Evolutionary conservation across 352 stramenopile species (phyloP).

Genomic region (Phytophthora chlamydospora): DNA sequence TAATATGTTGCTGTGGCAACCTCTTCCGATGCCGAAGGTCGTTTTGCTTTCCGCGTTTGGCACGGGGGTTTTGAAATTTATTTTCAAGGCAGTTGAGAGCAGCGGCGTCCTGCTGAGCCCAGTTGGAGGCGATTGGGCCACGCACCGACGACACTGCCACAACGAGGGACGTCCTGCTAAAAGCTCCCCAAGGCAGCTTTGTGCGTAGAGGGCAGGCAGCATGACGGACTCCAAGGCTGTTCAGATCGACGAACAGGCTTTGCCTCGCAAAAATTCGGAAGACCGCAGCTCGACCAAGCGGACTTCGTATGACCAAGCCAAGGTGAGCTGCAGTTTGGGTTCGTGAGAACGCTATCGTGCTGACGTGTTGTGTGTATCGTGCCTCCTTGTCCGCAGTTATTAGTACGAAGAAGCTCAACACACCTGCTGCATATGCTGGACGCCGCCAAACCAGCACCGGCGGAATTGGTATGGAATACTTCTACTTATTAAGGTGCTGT

Average conservation of each 20-base stretch:
- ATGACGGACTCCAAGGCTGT: constrained; percentile 16
- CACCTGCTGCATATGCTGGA: constrained; percentile 36
- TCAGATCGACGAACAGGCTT: constrained; percentile 5
- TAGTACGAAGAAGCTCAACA: constrained; percentile 32
- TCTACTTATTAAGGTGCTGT: neutral
- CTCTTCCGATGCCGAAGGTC: neutral
- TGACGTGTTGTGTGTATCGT: constrained; percentile 2
- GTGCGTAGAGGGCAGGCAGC: neutral
- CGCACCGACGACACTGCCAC: neutral
- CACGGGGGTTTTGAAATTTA: constrained; percentile 18
- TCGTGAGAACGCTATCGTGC: neutral
- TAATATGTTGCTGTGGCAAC: no score
- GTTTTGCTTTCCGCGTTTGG: constrained; percentile 25
- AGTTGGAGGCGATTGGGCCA: constrained; percentile 5
- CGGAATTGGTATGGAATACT: constrained; percentile 21
- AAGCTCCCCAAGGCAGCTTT: neutral
- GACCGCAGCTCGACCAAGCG: constrained; percentile 6
- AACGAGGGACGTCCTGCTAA: constrained; percentile 5
- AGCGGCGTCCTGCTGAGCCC: constrained; percentile 1
- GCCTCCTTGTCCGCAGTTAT: constrained; percentile 8
- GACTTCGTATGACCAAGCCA: constrained; percentile 23
- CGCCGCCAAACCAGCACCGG: constrained; percentile 10
- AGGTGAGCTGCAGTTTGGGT: constrained; percentile 11
- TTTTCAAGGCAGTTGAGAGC: constrained; percentile 20
- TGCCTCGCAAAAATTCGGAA: constrained; percentile 9